Conservation (phyloP, 2,329 filamentous ascomycete species). For the Neurospora sp. region DNA sequence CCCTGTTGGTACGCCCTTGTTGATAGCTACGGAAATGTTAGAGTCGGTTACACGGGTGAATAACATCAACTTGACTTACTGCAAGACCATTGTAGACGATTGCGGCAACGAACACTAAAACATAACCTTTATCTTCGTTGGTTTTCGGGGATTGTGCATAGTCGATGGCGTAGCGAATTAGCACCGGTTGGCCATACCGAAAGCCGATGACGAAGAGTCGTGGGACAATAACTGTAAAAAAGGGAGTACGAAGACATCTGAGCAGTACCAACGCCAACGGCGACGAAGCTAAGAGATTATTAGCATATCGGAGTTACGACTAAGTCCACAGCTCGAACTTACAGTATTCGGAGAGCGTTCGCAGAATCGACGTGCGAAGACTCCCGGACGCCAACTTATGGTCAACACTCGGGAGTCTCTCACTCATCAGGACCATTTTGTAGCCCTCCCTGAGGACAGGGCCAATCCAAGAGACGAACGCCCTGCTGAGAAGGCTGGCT, state of each 20-base stretch:
- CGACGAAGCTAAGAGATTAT: constrained; percentile 9
- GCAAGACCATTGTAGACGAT: constrained; percentile 28
- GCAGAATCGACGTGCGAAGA: constrained; percentile 16
- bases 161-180: constrained; percentile 29
- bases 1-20: constrained; percentile 15
- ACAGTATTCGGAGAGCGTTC: constrained; percentile 22
- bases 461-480: constrained; percentile 26
- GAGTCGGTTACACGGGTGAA: background rate
- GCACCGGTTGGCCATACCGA: constrained; percentile 29
- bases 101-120: constrained; percentile 24
- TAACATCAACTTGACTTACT: constrained; percentile 18
- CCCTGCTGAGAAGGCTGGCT: constrained; percentile 18
- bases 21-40: constrained; percentile 8
- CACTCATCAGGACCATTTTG: constrained; percentile 13
- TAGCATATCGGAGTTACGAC: background rate
- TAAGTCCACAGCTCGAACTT: constrained; percentile 1
- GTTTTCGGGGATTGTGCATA: constrained; percentile 17
- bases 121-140: constrained; percentile 13
- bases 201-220: constrained; percentile 30
- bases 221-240: constrained; percentile 24
- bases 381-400: constrained; percentile 13
- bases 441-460: constrained; percentile 22
- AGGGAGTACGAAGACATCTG: constrained; percentile 19
- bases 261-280: constrained; percentile 24
- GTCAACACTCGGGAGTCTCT: constrained; percentile 21